These are phyloP conservation scores for Jackrogersella minutella DNA, from an alignment of 495 filamentous ascomycete genomes.

Conservation along the genomic window DNA sequence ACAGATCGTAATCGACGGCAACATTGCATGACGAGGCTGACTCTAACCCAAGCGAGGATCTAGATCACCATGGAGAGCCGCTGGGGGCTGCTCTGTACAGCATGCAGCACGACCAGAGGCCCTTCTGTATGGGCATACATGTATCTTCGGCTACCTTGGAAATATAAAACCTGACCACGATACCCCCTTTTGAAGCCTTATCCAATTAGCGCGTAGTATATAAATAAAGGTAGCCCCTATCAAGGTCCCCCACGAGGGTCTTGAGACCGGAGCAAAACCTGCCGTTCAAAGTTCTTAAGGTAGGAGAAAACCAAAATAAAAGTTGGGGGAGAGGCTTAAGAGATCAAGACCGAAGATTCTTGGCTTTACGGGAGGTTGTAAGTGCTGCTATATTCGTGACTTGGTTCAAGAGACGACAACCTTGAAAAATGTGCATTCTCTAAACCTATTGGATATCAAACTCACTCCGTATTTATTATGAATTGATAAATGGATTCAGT, in stretches of 20 bases:
- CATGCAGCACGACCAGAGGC: too few species aligned
- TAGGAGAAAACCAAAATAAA: not conserved
- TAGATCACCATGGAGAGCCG: not conserved
- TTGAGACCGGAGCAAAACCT: not conserved
- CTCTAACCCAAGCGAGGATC: not conserved
- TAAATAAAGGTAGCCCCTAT: not conserved
- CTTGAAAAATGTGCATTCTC: too few species aligned
- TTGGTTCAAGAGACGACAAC: too few species aligned
- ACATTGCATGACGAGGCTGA: conserved; percentile 2
- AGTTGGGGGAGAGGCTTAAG: not conserved
- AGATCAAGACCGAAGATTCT: too few species aligned
- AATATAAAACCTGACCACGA: not conserved
- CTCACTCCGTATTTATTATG: too few species aligned
- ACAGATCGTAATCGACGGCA: conserved; percentile 4
- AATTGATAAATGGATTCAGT: too few species aligned
- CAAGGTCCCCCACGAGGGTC: not conserved
- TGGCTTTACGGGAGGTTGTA: too few species aligned
- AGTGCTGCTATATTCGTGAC: too few species aligned
- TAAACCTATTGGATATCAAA: too few species aligned
- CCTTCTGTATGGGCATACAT: not conserved
- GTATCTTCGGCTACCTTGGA: not conserved
- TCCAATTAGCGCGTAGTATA: not conserved
- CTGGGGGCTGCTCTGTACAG: too few species aligned
- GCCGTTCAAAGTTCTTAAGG: not conserved
- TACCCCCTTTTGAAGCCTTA: not conserved